phyloP scores from a whole-genome alignment of 441 rosid genomes.

The Gossypium gossypioides region DNA sequence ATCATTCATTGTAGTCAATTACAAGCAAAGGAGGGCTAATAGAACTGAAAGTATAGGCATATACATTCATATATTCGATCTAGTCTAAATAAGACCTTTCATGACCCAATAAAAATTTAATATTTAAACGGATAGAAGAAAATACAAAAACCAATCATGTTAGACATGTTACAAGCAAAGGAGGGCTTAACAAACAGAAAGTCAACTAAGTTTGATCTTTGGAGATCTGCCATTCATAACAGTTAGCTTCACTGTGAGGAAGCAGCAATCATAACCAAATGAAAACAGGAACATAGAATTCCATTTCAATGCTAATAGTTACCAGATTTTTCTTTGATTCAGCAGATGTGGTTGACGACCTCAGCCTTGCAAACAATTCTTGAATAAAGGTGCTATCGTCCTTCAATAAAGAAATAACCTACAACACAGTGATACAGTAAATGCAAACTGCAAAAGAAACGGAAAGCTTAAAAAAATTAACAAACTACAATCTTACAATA shows the following conservation, averaged over 20 bases:
- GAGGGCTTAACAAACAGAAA: background rate
- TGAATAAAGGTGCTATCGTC: conserved; percentile 90
- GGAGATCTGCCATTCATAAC: background rate
- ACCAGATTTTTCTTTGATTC: conserved; percentile 96
- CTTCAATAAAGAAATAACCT: conserved; percentile 90
- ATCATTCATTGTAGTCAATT: background rate
- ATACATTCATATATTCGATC: background rate
- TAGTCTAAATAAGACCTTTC: background rate
- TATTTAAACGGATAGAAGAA: background rate
- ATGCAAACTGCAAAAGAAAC: conserved; percentile 3
- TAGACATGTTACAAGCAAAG: background rate
- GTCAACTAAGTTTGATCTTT: background rate
- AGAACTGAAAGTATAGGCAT: background rate
- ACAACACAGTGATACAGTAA: conserved; percentile 20
- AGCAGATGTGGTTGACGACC: conserved; percentile 52
- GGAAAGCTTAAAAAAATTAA: background rate
- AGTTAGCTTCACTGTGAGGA: background rate
- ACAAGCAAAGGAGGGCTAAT: background rate
- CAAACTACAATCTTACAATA: conserved; percentile 48
- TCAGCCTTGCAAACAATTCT: conserved; percentile 81
- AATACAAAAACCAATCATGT: background rate
- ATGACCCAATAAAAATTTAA: background rate
- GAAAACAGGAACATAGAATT: background rate
- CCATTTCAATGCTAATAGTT: conserved; percentile 15
- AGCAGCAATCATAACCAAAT: background rate